These are phyloP conservation scores for Ceratobasidium sp. DNA, from an alignment of 1,284 basidiomycete species.

Conservation along the genomic window DNA sequence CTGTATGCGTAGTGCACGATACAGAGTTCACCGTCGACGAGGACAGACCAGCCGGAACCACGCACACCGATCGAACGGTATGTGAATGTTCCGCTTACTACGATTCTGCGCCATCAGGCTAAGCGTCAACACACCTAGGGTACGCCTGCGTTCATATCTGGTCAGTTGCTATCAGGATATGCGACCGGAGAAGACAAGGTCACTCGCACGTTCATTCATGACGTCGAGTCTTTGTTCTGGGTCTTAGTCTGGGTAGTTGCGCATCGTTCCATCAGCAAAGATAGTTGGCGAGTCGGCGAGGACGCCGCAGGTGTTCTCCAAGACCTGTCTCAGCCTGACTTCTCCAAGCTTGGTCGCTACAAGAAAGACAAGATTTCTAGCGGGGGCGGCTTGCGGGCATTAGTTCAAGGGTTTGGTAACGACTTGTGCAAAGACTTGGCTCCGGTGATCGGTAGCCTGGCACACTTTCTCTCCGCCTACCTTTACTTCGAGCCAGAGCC, in stretches of 20 bases:
- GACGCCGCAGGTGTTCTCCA: too few species aligned
- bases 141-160: constrained; percentile 5
- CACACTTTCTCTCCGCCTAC: background rate
- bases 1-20: constrained; percentile 13
- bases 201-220: constrained; percentile 31
- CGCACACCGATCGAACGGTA: constrained; percentile 12
- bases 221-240: constrained; percentile 44
- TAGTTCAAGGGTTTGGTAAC: background rate
- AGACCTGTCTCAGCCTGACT: too few species aligned
- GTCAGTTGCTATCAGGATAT: background rate
- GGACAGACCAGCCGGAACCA: background rate
- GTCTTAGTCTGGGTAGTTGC: constrained; percentile 28
- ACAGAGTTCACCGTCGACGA: constrained; percentile 4
- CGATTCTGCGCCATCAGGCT: background rate
- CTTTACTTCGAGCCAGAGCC: constrained; percentile 21
- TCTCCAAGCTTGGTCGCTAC: too few species aligned
- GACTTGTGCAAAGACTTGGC: background rate
- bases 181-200: background rate
- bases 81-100: background rate
- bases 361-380: background rate
- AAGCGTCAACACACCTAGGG: constrained; percentile 6
- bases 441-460: constrained; percentile 7
- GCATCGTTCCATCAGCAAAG: background rate
- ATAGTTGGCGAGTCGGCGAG: too few species aligned
- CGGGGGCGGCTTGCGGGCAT: background rate